Evolutionary conservation across 202 grass and related monocot genomes (phyloP).

Genomic region (Setaria viridis): DNA sequence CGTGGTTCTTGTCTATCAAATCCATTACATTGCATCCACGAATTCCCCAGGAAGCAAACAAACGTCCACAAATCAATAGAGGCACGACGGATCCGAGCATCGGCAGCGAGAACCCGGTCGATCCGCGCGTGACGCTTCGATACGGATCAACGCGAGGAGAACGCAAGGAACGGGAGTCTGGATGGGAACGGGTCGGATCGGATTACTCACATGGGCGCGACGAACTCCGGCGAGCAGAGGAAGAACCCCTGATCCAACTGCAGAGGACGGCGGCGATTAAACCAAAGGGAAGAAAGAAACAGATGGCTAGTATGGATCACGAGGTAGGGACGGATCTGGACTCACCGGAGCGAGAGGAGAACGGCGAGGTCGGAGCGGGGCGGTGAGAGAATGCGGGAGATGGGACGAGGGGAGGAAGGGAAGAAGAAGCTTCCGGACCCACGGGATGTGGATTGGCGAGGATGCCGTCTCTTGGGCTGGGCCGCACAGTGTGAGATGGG

Average conservation of each 20-base stretch:
- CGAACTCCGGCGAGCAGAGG: conserved; percentile 33
- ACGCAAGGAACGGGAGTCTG: background rate
- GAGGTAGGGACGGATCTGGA: background rate
- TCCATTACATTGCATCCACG: background rate
- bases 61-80: background rate
- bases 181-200: conserved; percentile 3
- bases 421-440: conserved; percentile 24
- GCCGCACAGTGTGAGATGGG: background rate
- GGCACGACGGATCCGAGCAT: background rate
- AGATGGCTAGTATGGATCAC: background rate
- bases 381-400: background rate
- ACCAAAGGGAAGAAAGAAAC: background rate
- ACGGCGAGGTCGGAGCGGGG: background rate
- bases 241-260: conserved; percentile 38
- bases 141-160: background rate
- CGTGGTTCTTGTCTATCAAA: background rate
- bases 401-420: background rate
- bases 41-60: background rate
- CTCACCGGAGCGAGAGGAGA: conserved; percentile 24
- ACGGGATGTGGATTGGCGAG: background rate
- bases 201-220: conserved; percentile 53
- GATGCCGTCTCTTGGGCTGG: conserved; percentile 21
- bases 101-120: background rate
- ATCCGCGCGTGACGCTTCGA: background rate
- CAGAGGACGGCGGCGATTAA: conserved; percentile 8